Evolutionary conservation across 495 filamentous ascomycete species (phyloP), one percentile per base, ranked within the genome.

Genomic region (Talaromyces thailandensis): DNA sequence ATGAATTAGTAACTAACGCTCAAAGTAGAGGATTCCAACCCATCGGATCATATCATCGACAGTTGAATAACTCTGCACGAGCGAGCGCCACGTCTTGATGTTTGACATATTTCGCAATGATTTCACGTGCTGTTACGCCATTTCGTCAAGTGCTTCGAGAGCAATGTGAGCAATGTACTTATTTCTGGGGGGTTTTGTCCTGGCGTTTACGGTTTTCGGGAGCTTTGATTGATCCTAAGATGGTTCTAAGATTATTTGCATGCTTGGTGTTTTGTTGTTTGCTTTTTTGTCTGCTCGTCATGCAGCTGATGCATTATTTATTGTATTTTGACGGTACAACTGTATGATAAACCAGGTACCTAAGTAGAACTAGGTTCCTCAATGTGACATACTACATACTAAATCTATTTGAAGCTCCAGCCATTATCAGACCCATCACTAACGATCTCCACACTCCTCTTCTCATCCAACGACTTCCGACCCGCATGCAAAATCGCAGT

Each of bases 401-500:
- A 40, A 14, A 61, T 12, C 79, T 79, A 95, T 64, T 88, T 83
- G 66, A 94, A 73, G 63, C 80, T 84, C 88, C 90, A 93, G 37
- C 76, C 71, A 1, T 83, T 89, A 26, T 58, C 52, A 23, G 25
- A 25, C 59, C 81, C 82, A 57, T 78, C 78, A 56, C 75, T 75
- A 51, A 83, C 78, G 70, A 97, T 93, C 69, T 82, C 84, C 16
- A 97, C 84, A 59, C 87, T 81, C 65, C 91, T 78, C 55, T 81
- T 82, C 79, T 96, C 90, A 72, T 96, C 90, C 63, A 97, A 76
- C 66, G 87, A 90, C 66, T 84, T 76, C 61, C 93, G 79, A 0
- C 93, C 93, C 3, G 93, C 92, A 69, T 97, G 86, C 63, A 97
- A 75, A 61, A 97, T 97, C 1, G 93, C 93, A 14, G 89, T 92